A percentile compares a stretch with the other conserved stretches of the same genome.
phyloP scores from a whole-genome alignment of 176 grass and related monocot genomes.

The Juncus inflexus region DNA sequence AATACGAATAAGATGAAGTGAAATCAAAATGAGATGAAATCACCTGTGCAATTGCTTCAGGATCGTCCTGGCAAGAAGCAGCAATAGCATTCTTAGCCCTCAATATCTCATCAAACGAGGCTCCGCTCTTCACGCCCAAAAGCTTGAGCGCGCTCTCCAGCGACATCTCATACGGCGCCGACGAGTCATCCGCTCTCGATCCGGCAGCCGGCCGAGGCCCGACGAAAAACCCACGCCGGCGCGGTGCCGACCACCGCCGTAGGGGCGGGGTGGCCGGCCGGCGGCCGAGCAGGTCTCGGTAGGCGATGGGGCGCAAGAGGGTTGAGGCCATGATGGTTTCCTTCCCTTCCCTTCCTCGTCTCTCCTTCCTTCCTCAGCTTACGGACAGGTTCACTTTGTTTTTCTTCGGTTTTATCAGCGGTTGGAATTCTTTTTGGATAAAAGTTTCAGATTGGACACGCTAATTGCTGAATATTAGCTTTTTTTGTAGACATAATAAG shows the following conservation, averaged over 20 bases:
- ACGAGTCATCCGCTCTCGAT: conserved; percentile 65
- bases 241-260: conserved; percentile 18
- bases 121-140: conserved; percentile 60
- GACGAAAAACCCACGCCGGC: conserved; percentile 24
- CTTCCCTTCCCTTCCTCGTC: conserved; percentile 15
- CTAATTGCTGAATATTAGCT: too few relatives aligned
- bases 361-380: neutral
- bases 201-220: conserved; percentile 26
- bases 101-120: conserved; percentile 90
- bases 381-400: too few relatives aligned
- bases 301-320: conserved; percentile 26
- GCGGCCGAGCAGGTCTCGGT: neutral
- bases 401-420: too few relatives aligned
- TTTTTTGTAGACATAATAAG: too few relatives aligned
- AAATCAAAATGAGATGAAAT: conserved; percentile 16
- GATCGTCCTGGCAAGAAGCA: conserved; percentile 82
- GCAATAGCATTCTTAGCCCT: conserved; percentile 81
- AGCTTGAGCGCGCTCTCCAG: conserved; percentile 77
- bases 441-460: too few relatives aligned
- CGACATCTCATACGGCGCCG: conserved; percentile 79
- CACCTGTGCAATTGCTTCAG: conserved; percentile 72
- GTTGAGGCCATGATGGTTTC: conserved; percentile 56
- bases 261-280: conserved; percentile 2
- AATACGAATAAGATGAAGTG: too few relatives aligned
- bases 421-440: too few relatives aligned